A percentile compares a stretch with the other conserved stretches of the same genome.
Evolutionary conservation across 179 eudicot genomes (phyloP).

Genomic region (Patellifolia procumbens): DNA sequence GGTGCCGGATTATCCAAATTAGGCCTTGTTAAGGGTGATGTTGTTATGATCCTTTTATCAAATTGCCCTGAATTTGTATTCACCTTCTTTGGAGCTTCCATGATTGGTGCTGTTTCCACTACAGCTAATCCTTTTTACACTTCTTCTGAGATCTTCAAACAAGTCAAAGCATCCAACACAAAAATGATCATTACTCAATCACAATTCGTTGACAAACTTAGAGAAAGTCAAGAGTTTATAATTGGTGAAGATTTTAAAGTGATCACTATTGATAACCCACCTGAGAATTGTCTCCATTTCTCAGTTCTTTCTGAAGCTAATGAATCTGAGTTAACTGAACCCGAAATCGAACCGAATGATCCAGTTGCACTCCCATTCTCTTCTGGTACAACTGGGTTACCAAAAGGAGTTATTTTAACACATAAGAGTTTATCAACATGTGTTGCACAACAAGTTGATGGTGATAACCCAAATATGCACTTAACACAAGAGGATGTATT

Average conservation of each 20-base stretch:
- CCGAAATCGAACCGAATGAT: slow-evolving; percentile 46
- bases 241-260: slow-evolving; percentile 37
- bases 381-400: slow-evolving; percentile 87
- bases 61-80: slow-evolving; percentile 80
- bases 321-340: slow-evolving; percentile 34
- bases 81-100: slow-evolving; percentile 75
- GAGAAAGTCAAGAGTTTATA: slow-evolving; percentile 9
- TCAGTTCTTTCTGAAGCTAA: slow-evolving; percentile 39
- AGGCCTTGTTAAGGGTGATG: slow-evolving; percentile 60
- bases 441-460: slow-evolving; percentile 83
- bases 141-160: slow-evolving; percentile 61
- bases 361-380: slow-evolving; percentile 78
- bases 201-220: slow-evolving; percentile 53
- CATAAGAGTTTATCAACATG: slow-evolving; percentile 71
- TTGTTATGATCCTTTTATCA: slow-evolving; percentile 66
- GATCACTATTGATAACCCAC: slow-evolving; percentile 49
- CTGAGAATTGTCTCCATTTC: slow-evolving; percentile 49
- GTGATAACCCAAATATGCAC: slow-evolving; percentile 70
- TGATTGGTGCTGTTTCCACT: slow-evolving; percentile 68
- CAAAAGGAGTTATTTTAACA: slow-evolving; percentile 76
- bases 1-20: slow-evolving; percentile 55
- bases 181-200: slow-evolving; percentile 67
- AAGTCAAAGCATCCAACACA: slow-evolving; percentile 45
- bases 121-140: slow-evolving; percentile 86
- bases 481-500: slow-evolving; percentile 37